Evolutionary conservation across 257 asterid genomes (phyloP).

Genomic region (Penstemon davidsonii): DNA sequence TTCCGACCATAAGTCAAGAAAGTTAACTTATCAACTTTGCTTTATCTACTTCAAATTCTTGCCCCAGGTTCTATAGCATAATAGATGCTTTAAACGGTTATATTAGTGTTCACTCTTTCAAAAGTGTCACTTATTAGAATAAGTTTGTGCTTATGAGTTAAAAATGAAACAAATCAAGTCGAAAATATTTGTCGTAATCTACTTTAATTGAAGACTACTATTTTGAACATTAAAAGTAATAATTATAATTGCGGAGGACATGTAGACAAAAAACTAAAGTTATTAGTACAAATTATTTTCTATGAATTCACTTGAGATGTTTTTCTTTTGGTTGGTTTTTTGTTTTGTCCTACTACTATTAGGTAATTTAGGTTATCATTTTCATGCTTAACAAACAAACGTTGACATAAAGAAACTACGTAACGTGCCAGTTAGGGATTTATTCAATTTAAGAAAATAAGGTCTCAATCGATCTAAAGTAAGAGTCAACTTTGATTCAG

Average conservation of each 20-base stretch:
- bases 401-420: too few relatives aligned
- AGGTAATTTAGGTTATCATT: too few relatives aligned
- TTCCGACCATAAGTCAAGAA: conserved; percentile 35
- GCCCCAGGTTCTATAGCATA: neutral
- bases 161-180: neutral
- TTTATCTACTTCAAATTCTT: conserved; percentile 23
- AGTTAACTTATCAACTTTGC: conserved; percentile 35
- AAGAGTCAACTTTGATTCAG: too few relatives aligned
- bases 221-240: neutral
- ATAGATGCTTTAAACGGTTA: neutral
- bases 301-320: too few relatives aligned
- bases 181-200: neutral
- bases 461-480: too few relatives aligned
- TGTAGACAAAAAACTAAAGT: neutral
- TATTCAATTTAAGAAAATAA: too few relatives aligned
- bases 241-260: neutral
- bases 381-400: too few relatives aligned
- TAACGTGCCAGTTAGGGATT: too few relatives aligned
- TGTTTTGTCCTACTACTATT: neutral
- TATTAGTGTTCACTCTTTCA: neutral
- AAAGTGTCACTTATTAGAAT: neutral
- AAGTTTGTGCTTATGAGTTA: too few relatives aligned
- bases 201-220: neutral
- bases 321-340: neutral
- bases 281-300: neutral